A percentile compares a stretch with the other conserved stretches of the same genome.
Conservation (phyloP, 1,284 basidiomycete genomes). For the Tilletia setariae region DNA sequence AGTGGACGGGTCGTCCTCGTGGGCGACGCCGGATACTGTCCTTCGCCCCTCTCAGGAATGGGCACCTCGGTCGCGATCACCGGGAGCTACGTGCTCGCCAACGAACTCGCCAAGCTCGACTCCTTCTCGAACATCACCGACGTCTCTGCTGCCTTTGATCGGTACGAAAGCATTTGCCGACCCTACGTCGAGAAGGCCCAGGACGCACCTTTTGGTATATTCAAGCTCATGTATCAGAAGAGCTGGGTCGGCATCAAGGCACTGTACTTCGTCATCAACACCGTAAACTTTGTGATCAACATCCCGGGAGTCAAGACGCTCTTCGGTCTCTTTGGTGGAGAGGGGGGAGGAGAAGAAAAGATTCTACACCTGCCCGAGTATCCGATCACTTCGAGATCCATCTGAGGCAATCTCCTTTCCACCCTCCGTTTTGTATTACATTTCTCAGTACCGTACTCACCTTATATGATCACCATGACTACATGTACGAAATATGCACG, state of each 20-base stretch:
- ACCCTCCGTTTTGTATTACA: too few species aligned
- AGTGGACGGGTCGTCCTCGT: conserved; percentile 30
- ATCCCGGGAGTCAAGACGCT: background rate
- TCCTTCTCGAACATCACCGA: conserved; percentile 17
- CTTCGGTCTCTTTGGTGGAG: too few species aligned
- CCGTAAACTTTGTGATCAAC: background rate
- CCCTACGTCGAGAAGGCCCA: conserved; percentile 33
- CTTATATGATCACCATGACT: too few species aligned
- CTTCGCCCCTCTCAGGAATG: conserved; percentile 37
- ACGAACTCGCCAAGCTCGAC: conserved; percentile 24
- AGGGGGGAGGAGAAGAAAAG: too few species aligned
- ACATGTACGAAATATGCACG: too few species aligned
- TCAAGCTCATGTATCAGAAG: conserved; percentile 23
- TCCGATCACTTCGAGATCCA: background rate
- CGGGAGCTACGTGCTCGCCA: conserved; percentile 34
- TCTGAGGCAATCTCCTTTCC: too few species aligned
- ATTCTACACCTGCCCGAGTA: background rate
- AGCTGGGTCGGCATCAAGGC: conserved; percentile 17
- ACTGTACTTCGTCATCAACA: conserved; percentile 15
- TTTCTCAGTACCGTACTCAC: too few species aligned
- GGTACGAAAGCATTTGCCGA: conserved; percentile 25
- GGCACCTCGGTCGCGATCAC: conserved; percentile 33
- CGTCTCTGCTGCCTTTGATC: conserved; percentile 24
- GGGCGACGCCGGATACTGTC: conserved; percentile 36
- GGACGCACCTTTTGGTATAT: conserved; percentile 26